phyloP scores from a whole-genome alignment of 2,329 filamentous ascomycete species.

The Phaeomoniella chlamydospora region DNA sequence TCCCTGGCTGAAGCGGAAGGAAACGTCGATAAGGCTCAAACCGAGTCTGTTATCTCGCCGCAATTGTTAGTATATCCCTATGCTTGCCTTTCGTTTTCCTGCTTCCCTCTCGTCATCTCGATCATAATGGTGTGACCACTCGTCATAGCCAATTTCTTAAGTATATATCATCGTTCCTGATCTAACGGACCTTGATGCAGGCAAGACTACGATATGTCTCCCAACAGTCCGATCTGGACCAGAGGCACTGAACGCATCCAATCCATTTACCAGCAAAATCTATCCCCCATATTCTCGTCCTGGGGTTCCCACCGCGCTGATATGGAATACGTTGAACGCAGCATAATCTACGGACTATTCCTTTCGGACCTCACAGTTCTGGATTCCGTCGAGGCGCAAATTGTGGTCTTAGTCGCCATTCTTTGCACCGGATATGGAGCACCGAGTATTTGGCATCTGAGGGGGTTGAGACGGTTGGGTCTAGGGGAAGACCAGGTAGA shows the following conservation, averaged over 20 bases:
- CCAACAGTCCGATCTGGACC: conserved; percentile 7
- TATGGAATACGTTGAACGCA: conserved; percentile 61
- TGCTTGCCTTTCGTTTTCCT: no score
- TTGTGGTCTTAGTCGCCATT: conserved; percentile 27
- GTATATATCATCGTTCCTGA: no score
- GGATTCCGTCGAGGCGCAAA: conserved; percentile 26
- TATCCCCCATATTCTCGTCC: conserved; percentile 15
- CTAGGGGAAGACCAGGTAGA: no score
- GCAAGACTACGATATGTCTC: background rate
- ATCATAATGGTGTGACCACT: no score
- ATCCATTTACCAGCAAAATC: conserved; percentile 14
- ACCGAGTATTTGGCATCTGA: conserved; percentile 30
- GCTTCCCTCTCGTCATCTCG: no score
- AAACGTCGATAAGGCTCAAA: no score
- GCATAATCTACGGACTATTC: conserved; percentile 51
- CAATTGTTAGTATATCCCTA: no score
- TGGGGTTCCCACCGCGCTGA: conserved; percentile 17
- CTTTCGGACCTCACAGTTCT: conserved; percentile 26
- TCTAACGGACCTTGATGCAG: no score
- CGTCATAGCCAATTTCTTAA: no score
- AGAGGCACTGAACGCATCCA: conserved; percentile 16
- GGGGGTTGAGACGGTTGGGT: conserved; percentile 23
- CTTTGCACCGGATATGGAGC: conserved; percentile 27
- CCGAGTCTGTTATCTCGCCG: no score
- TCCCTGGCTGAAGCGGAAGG: conserved; percentile 15